Evolutionary conservation across 352 stramenopile species (phyloP), one percentile per base, ranked within the genome.

Genomic region (Aphanomyces euteiches): DNA sequence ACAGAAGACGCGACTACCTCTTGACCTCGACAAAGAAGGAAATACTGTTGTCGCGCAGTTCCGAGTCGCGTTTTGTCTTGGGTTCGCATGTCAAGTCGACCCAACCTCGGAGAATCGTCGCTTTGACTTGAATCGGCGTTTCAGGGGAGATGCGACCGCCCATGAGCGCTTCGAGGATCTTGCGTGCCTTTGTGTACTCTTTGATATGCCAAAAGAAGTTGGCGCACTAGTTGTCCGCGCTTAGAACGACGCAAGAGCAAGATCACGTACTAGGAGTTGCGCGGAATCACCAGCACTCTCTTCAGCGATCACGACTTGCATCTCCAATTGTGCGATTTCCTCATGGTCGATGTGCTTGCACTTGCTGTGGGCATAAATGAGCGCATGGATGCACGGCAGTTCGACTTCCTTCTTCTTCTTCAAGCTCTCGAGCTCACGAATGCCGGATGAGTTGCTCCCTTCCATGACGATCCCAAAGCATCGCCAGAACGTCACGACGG

Each of bases 381-480:
- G 75, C 21, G 87, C 87, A 50, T 92, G 83, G 17, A 93, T 79
- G 75, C 83, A 92, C 21, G 85, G 82, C 12, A 93, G 72, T 65
- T 93, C 85, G 10, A 92, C 80, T n/a, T 92, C 84, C 61, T 83
- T 85, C 6, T 81, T 87, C 76, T 81, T 82, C 66, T 90, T 90
- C 36, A 96, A 77, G 67, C 75, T 85, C 63, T 96, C 90, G 21
- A 96, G 77, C 48, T 94, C 82, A 39, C 89, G 88, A 71, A 97
- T 93, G 39, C 85, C 87, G 4, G 85, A 91, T 61, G 83, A 90
- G 59, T 82, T 87, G 69, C 81, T 90, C 38, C 83, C 78, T 68
- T 96, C 85, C 57, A 94, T 74, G 1, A 79, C 83, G 67, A 95
- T 88, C 10, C 78, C 85, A 70, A 96, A 92, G 19, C 87, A 86